phyloP scores from a whole-genome alignment of 805 yeast genomes.

The Pichia exigua region DNA sequence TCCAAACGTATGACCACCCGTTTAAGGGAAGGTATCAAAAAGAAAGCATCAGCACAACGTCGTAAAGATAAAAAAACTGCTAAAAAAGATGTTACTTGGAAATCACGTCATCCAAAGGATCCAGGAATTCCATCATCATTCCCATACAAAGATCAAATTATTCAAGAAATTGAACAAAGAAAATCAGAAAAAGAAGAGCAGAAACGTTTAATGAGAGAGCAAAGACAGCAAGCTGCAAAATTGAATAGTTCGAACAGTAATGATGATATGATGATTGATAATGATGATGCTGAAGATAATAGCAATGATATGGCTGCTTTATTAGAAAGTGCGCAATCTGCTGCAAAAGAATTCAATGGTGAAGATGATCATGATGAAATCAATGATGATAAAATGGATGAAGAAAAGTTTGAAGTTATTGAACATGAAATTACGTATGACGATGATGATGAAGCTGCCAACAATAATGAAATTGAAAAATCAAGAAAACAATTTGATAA shows the following conservation, averaged over 20 bases:
- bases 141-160: conserved; percentile 85
- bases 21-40: conserved; percentile 92
- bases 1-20: conserved; percentile 89
- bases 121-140: conserved; percentile 92
- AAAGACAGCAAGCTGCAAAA: conserved; percentile 32
- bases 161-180: conserved; percentile 60
- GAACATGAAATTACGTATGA: conserved; percentile 41
- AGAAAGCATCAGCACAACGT: conserved; percentile 87
- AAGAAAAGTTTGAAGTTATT: conserved; percentile 39
- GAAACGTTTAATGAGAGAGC: conserved; percentile 41
- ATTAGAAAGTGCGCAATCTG: conserved; percentile 81
- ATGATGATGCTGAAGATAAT: conserved; percentile 32
- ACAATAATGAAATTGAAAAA: conserved; percentile 49
- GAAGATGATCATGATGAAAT: conserved; percentile 34
- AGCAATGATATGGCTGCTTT: conserved; percentile 63
- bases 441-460: conserved; percentile 21
- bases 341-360: conserved; percentile 71
- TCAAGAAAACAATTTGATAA: conserved; percentile 90
- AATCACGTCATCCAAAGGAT: conserved; percentile 72
- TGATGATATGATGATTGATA: conserved; percentile 30
- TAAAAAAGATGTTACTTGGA: conserved; percentile 93
- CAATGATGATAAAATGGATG: conserved; percentile 35
- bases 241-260: neutral
- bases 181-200: conserved; percentile 50
- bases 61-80: conserved; percentile 76